Evolutionary conservation across 1,284 basidiomycete species (phyloP), one percentile per base, ranked within the genome.

Genomic region (Fistulinella staudtii): DNA sequence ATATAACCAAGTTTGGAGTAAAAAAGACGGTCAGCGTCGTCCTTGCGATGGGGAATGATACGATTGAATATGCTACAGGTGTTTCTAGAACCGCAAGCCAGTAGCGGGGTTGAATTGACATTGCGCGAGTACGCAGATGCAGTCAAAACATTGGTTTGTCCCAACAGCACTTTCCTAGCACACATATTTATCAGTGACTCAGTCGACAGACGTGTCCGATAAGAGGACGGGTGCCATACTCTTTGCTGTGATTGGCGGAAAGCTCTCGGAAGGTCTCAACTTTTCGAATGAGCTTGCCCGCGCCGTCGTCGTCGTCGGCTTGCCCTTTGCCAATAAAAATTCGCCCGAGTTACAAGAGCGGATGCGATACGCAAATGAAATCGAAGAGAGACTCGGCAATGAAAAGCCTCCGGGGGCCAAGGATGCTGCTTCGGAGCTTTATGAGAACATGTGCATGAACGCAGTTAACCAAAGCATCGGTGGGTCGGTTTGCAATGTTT

Each of bases 391-490:
- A 44, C 53, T 55, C 14, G 61, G 56, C 4, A 43, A 55, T 10
- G 60, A 58, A 31, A 68, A 63, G 45, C 59, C 54, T 21, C 54
- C 60, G 1, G 74, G 77, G 8, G 68, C 74, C 45, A 81, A 79
- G 52, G 82, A 92, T 54, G 89, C 93, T 4, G 88, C 82, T 3
- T 78, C 79, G 21, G 88, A 93, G 64, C 69, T 95, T 36, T 95
- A 95, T 65, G 85, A 89, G 69, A 94, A 94, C 63, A 79, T 93
- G 73, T 96, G 93, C 60, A 96, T 97, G 91, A 90, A 91, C 53
- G 80, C 93, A 0, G 93, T 98, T 33, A 99, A 99, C 67, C 95
- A 99, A 64, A 93, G 89, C 45, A 97, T 99, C 50, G 94, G 93
- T 85, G 50, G 44, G 80, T 4, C 5, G 1, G 3, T 20, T 34